Base-by-base conservation (phyloP, 345 rosid species). In the Raphanus raphanistrum region DNA sequence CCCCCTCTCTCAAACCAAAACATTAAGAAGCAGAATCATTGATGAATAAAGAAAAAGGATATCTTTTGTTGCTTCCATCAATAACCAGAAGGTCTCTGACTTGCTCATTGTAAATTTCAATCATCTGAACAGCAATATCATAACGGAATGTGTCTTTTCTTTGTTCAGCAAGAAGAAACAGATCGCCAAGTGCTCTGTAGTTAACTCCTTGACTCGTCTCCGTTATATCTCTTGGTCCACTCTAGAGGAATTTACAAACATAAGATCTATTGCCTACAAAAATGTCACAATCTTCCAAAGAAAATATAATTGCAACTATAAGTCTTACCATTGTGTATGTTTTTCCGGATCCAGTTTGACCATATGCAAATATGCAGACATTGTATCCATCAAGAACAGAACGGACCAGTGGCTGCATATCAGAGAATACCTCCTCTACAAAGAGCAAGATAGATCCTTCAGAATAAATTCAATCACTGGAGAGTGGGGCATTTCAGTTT, bases 361-460 rank as follows among this genome's bases (percentile, higher is more conserved):
- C 98, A 76, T 95, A 92, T 68, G 99, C 99, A 90, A 95, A 95
- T 83, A 95, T 95, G 85, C 99, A 95, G 32, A 95, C 98, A 81
- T 92, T 95, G 82, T 85, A 95, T 29, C 99, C 99, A 74, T 95
- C 99, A 63, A 95, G 91, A 83, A 88, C 99, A 13, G 99, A 92
- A 55, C 99, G 97, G 79, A 95, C 80, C 71, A 95, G 70, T 58
- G 99, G 99, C 87, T 90, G 92, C 91, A 93, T 95, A 80, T 95
- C 99, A 41, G 91, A 86, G 84, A 95, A 95, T 63, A 95, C 98
- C 73, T 92, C 99, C 82, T 85, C 99, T 95, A 89, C 89, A 85
- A 79, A 75, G 68, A 71, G 67, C 36, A 58, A 72, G 64, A 52
- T 25, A 57, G 32, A 72, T 12, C 63, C 25, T 72, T 81, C 35